Evolutionary conservation across 2,329 filamentous ascomycete genomes (phyloP).

Genomic region (Epichloe baconii): DNA sequence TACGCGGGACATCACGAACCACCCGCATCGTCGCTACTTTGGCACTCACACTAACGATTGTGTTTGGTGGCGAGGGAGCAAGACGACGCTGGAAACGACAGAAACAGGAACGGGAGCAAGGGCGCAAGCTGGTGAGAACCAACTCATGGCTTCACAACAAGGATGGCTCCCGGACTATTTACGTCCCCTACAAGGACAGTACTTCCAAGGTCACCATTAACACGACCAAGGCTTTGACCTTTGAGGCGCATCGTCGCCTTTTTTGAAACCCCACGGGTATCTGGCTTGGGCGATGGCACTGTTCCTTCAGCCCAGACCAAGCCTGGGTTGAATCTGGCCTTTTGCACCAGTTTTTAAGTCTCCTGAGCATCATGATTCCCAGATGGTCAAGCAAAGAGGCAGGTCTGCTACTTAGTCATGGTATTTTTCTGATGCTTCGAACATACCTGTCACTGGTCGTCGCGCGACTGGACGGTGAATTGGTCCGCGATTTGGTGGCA

Average conservation of each 20-base stretch:
- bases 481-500: constrained; percentile 90
- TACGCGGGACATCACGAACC: constrained; percentile 54
- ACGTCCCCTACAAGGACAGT: constrained; percentile 78
- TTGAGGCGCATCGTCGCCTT: constrained; percentile 86
- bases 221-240: constrained; percentile 82
- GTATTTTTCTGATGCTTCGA: constrained; percentile 75
- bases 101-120: constrained; percentile 69
- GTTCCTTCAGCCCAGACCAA: constrained; percentile 86
- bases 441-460: constrained; percentile 93
- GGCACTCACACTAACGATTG: constrained; percentile 62
- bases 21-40: constrained; percentile 66
- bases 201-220: constrained; percentile 87
- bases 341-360: constrained; percentile 92
- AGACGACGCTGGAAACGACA: constrained; percentile 62
- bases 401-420: constrained; percentile 76
- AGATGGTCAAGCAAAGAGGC: constrained; percentile 94
- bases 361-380: constrained; percentile 96
- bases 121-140: constrained; percentile 66
- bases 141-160: constrained; percentile 92
- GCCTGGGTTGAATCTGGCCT: constrained; percentile 86
- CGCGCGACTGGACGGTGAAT: constrained; percentile 85
- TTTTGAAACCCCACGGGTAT: constrained; percentile 84
- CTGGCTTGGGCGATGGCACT: constrained; percentile 58
- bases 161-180: constrained; percentile 88
- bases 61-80: constrained; percentile 67